Base-by-base conservation (phyloP, 768 basidiomycete species). In the Agrocybe praecox region DNA sequence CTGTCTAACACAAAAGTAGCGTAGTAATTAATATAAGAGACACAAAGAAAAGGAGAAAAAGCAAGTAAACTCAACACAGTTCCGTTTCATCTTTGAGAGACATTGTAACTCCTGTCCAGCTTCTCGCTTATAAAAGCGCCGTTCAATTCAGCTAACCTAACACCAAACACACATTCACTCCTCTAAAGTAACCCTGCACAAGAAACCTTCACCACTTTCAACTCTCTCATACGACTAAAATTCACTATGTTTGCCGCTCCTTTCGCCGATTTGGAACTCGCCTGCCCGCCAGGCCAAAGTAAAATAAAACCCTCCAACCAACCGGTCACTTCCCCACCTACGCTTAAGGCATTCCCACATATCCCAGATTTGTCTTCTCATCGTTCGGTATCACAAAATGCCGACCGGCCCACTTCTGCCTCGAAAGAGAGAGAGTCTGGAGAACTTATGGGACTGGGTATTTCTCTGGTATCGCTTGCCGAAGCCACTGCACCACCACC, bases 401-500 rank as follows among this genome's bases (percentile, higher is more conserved):
- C 33, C 15, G 33, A 34, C 15, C 33, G 8, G 8, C 15, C 33
- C 33, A 34, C 33, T 34, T 7, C 33, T 8, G 7, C 33, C 33
- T 34, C 33, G n/a, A n/a, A 29, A 29, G 26, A 9, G 26, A 14
- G 36, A 40, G 12, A 14, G 14, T 14, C 36, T 12, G 12, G 36
- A 12, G n/a, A n/a, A 5, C 36, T 40, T 6, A n/a, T 40, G 5
- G 36, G 36, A 40, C 14, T 40, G 36, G 36, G 36, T 5, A 40
- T 40, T 4, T 40, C 36, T n/a, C 5, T 40, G 36, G 12, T 6
- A 6, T 40, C 36, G 46, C 29, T 48, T 12, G 46, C 24, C 46
- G 53, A 55, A 24, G 53, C 33, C 8, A 23, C 8, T 17, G 53
- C 53, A 9, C 53, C 53, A 10, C 53, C 53, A 14, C 34, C 53